Percentiles rank a stretch among this genome's conserved stretches.
Conservation (phyloP, 306 rosid species). For the Lagenaria siceraria region DNA sequence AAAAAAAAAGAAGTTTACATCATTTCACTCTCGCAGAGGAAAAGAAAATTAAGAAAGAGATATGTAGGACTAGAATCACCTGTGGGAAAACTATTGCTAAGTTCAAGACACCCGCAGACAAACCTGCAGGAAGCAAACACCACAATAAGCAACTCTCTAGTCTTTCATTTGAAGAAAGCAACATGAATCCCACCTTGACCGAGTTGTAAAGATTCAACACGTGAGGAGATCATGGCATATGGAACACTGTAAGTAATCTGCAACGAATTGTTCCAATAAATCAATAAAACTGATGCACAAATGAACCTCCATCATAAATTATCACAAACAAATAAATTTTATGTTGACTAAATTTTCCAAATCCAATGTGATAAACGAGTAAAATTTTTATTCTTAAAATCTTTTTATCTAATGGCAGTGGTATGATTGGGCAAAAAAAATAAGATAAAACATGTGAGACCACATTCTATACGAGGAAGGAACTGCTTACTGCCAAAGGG, state of each 20-base stretch:
- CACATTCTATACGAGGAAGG: conserved; percentile 9
- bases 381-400: neutral
- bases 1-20: neutral
- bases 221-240: conserved; percentile 71
- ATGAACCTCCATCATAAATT: neutral
- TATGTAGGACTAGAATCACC: conserved; percentile 27
- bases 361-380: neutral
- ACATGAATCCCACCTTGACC: conserved; percentile 55
- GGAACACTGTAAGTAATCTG: conserved; percentile 95
- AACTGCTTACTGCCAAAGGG: conserved; percentile 69
- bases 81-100: conserved; percentile 83
- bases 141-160: conserved; percentile 13
- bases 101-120: conserved; percentile 90
- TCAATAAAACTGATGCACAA: neutral
- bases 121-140: conserved; percentile 45
- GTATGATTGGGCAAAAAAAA: neutral
- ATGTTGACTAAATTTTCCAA: neutral
- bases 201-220: conserved; percentile 78
- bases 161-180: neutral
- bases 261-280: conserved; percentile 18
- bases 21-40: neutral
- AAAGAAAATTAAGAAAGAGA: neutral
- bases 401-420: neutral
- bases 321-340: neutral
- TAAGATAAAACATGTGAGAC: neutral